Base-by-base conservation (phyloP, 805 yeast genomes). In the Scheffersomyces stipitis region DNA sequence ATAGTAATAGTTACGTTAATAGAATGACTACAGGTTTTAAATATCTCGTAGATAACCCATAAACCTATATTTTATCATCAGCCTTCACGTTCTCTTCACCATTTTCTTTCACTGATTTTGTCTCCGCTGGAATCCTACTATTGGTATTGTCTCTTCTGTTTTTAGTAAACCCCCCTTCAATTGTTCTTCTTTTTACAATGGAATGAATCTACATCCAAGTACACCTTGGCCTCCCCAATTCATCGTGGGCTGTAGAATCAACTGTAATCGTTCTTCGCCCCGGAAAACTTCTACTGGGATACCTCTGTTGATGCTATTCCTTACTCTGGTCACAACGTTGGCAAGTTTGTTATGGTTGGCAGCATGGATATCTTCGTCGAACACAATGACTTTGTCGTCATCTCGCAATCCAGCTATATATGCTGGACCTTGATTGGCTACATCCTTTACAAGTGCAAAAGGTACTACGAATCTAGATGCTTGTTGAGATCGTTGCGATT, bases 221-320 rank as follows among this genome's bases (percentile, higher is more conserved):
- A 80, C 45, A 2, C 91, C 90, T 24, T 63, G 61, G 5, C 91
- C 91, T 29, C 63, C 66, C 90, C 90, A 85, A 12, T 62, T 56
- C 4, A 55, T 55, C 4, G 71, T 57, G 1, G 90, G 91, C 3
- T 50, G 37, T 65, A 55, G 32, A 44, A 48, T 18, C 50, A 59
- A 16, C 7, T 20, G 17, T 9, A 46, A 4, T 28, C 35, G n/a
- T 38, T 49, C 33, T 38, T 44, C 44, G 16, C 53, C 57, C 51
- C 82, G 55, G 28, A 54, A 29, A 3, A 69, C 46, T 17, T 46
- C 52, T 12, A 69, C 62, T 12, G 41, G 33, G 15, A 69, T 43
- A 8, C 46, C 26, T 28, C 43, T 38, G 26, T 55, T 64, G 33
- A 66, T 62, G 37, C 64, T 70, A 16, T 48, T 53, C 30, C 59